Base-by-base conservation (phyloP, 2,329 filamentous ascomycete genomes). In the Fusarium multiceps region DNA sequence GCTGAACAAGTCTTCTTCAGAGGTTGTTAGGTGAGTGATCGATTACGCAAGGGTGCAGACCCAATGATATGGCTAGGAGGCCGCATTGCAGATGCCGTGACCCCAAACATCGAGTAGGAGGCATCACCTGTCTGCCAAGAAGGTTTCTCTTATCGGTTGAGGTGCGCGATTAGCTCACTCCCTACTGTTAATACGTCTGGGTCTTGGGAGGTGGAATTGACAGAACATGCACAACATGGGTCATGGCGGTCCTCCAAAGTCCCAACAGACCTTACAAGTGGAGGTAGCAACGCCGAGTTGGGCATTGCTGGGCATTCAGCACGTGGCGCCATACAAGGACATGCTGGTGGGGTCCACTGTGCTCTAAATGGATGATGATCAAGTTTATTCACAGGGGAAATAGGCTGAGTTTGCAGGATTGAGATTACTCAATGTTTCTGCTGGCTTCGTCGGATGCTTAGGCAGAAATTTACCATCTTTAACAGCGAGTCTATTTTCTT, bases 1-100 rank as follows among this genome's bases (percentile, higher is more conserved):
- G 63, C 80, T 94, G 40, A 85, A 88, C 59, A 83, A 85, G 65
- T 86, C 88, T 66, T 79, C 82, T 40, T 74, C 79, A 25, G 72
- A 79, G 43, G 76, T 83, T 47, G 78, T 84, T 62, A 82, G 85
- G 75, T 88, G 73, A 78, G 57, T 40, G 59, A 37, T 25, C 32
- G 56, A n/a, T 45, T 58, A 55, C 46, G 47, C 43, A 34, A 61
- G 42, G 65, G 34, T 62, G 53, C 50, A 54, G 37, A 62, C 59
- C 66, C 55, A 55, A 57, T 56, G 55, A 54, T 40, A 69, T 54
- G 40, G 55, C 50, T 45, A 45, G 56, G 46, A 43, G 49, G 46
- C 43, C 55, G 51, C 50, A 50, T 64, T 55, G 42, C 47, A 47
- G 30, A 60, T 71, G 61, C 50, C 41, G 59, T 72, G 57, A 57